Evolutionary conservation across 768 basidiomycete genomes (phyloP), one percentile per base, ranked within the genome.

Genomic region (Rhizopogon sp.): DNA sequence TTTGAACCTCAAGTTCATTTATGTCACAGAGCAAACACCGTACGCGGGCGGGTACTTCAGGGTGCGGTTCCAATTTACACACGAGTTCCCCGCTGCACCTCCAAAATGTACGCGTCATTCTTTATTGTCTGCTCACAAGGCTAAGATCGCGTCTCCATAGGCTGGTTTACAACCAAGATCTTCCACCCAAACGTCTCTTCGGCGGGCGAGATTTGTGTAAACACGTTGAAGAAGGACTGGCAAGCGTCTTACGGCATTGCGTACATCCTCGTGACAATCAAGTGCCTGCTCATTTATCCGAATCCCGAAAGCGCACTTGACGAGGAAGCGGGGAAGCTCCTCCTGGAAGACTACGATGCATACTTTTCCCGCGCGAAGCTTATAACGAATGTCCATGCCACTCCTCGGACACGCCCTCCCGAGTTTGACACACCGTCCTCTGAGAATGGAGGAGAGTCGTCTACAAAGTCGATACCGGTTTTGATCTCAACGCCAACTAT

Each of bases 151-250:
- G 52, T 50, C 10, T 33, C 41, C 10, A 49, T 60, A 96, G 94
- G 95, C 65, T 87, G 90, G 76, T 89, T 97, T 61, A 75, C 80
- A 13, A 97, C 95, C 49, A 97, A 96, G 76, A 95, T 98, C 54
- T 98, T 98, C 71, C 95, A 98, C 64, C 95, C 96, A 0, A 98
- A 98, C 63, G 93, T 98, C 40, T 95, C 93, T 0, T 78, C 81
- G 35, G 70, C 81, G 0, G 94, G 94, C 14, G 94, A 97, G 71
- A 98, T 98, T 61, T 98, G 94, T 68, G 94, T 98, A 13, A 96
- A 95, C 74, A 98, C 94, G 6, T 75, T 98, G 25, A 98, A 97
- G 79, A 96, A 97, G 70, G 93, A 96, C 64, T 98, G 95, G 95
- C 89, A 93, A 68, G 80, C 90, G 22, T 81, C 85, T 11, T 95